Conservation (phyloP, 2,329 filamentous ascomycete species). For the Aspergillus transmontanensis region DNA sequence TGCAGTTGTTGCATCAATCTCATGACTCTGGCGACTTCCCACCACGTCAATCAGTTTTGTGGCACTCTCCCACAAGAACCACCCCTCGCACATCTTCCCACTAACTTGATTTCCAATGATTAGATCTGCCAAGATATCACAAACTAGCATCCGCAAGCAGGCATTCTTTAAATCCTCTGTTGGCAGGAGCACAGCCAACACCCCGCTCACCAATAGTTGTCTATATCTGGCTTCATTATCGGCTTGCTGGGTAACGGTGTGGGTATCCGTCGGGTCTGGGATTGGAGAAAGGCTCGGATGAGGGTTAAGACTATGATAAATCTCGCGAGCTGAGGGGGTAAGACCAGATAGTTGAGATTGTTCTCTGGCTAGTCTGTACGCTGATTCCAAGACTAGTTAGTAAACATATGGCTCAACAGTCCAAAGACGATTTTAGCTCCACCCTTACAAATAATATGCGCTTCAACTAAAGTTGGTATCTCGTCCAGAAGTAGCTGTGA, state of each 20-base stretch:
- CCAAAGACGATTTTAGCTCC: background rate
- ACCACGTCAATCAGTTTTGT: slow-evolving; percentile 66
- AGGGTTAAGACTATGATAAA: slow-evolving; percentile 84
- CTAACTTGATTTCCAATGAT: slow-evolving; percentile 81
- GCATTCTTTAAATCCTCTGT: slow-evolving; percentile 90
- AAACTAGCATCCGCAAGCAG: slow-evolving; percentile 79
- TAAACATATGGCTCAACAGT: background rate
- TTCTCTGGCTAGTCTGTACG: slow-evolving; percentile 70
- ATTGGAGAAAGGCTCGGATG: slow-evolving; percentile 79
- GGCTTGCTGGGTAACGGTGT: slow-evolving; percentile 61
- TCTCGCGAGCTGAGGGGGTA: slow-evolving; percentile 62
- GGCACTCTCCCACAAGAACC: slow-evolving; percentile 84
- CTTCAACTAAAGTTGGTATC: slow-evolving; percentile 77
- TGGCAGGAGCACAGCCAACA: slow-evolving; percentile 81
- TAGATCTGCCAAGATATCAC: slow-evolving; percentile 86
- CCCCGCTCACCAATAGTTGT: slow-evolving; percentile 80
- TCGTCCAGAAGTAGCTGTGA: slow-evolving; percentile 85
- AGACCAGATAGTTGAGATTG: slow-evolving; percentile 62
- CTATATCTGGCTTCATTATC: slow-evolving; percentile 83
- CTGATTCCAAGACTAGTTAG: slow-evolving; percentile 49
- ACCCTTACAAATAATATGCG: slow-evolving; percentile 73
- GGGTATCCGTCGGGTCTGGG: slow-evolving; percentile 58
- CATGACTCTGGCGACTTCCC: slow-evolving; percentile 26
- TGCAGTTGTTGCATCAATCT: slow-evolving; percentile 32
- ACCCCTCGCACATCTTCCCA: slow-evolving; percentile 80